Evolutionary conservation across 2,329 filamentous ascomycete species (phyloP), one percentile per base, ranked within the genome.

Genomic region (Botrytis sinoallii): DNA sequence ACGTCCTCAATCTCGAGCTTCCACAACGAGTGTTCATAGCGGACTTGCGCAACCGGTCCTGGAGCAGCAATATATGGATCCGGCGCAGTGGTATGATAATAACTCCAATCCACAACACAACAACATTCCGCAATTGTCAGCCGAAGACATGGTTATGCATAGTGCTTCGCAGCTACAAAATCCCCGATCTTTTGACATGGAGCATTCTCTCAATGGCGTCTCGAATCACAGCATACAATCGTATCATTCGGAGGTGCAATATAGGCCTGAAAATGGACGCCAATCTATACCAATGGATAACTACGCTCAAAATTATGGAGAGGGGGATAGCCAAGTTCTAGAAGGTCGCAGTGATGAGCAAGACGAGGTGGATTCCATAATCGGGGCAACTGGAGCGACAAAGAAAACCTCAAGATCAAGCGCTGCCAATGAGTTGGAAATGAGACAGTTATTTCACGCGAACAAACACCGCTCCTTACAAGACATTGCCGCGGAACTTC

Each of bases 401-500:
- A 91, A 89, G 81, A 86, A 88, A 42, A 83, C 84, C n/a, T 86
- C 88, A 42, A 87, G 90, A 67, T 90, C 91, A 25, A 94, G 90
- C 76, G 92, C 92, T 4, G 93, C 93, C 76, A 95, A 95, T 78
- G 93, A 95, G 81, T 86, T 92, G 74, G 93, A 95, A 81, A 90
- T 95, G 87, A 88, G 92, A 61, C 91, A 93, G 79, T 85, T 95
- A 68, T 92, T 93, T 76, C 84, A 86, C n/a, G 85, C 87, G 73
- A 94, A 94, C 80, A 88, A 89, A 75, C 86, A 90, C 75, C 89
- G 92, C 46, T 86, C 83, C 44, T 83, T 95, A 40, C 88, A 89
- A 76, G 92, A 95, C 14, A 90, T 95, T 25, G 93, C 93, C 4
- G 85, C 87, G 48, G 92, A 95, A 81, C 87, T 95, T 40, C 92